These are phyloP conservation scores for Multifurca ochricompacta DNA, from an alignment of 768 basidiomycete genomes.

Conservation along the genomic window DNA sequence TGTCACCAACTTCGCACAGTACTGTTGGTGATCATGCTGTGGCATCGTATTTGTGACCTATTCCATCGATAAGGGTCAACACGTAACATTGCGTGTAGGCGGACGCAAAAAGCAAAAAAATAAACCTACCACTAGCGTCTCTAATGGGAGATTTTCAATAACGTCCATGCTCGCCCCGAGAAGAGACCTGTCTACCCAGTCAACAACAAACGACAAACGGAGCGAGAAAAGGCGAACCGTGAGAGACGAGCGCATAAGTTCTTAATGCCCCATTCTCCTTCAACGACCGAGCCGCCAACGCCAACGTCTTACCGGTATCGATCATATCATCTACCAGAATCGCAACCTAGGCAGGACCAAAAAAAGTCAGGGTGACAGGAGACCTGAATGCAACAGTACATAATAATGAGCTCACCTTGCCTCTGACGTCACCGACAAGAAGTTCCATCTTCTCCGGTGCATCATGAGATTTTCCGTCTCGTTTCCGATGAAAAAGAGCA, in stretches of 20 bases:
- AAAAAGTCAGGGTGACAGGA: slow-evolving; percentile 15
- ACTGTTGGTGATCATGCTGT: slow-evolving; percentile 56
- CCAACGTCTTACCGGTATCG: slow-evolving; percentile 87
- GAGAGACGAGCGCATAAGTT: slow-evolving; percentile 84
- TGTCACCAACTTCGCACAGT: slow-evolving; percentile 71
- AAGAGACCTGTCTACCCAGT: slow-evolving; percentile 53
- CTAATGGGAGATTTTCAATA: slow-evolving; percentile 66
- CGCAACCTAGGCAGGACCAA: slow-evolving; percentile 50
- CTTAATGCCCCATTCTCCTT: slow-evolving; percentile 83
- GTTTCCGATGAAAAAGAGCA: slow-evolving; percentile 89
- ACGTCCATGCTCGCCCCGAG: slow-evolving; percentile 60
- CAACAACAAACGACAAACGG: neutral
- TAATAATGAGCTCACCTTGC: slow-evolving; percentile 51
- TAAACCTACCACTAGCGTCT: slow-evolving; percentile 73
- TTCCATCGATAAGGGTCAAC: neutral
- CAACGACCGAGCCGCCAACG: slow-evolving; percentile 77
- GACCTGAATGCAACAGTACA: neutral
- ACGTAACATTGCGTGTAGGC: neutral
- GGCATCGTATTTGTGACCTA: slow-evolving; percentile 95
- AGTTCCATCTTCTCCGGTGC: slow-evolving; percentile 84
- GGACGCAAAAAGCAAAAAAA: neutral
- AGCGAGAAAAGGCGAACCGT: slow-evolving; percentile 47
- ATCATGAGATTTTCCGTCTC: slow-evolving; percentile 56
- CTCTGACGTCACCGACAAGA: slow-evolving; percentile 88
- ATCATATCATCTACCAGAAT: slow-evolving; percentile 99